These are phyloP conservation scores for Candida smagusa DNA, from an alignment of 1,139 yeast genomes.

Conservation along the genomic window DNA sequence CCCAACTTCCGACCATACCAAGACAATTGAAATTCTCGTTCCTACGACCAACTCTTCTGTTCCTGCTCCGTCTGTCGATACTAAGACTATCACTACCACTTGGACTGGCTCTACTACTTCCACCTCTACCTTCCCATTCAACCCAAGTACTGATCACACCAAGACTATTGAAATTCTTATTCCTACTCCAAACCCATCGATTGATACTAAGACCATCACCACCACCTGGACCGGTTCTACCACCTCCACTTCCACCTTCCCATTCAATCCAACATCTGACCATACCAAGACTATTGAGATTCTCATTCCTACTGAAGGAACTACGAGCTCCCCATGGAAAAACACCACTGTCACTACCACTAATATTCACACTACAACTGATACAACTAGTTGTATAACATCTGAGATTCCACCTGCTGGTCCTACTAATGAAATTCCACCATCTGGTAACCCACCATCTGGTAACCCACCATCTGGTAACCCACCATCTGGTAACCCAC, in stretches of 20 bases:
- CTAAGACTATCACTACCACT: conserved; percentile 19
- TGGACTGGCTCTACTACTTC: conserved; percentile 20
- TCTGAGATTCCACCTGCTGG: no score
- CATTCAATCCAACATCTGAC: conserved; percentile 4
- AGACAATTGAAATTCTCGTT: conserved; percentile 15
- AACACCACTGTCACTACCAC: conserved; percentile 5
- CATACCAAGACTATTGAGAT: no score
- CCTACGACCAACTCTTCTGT: conserved; percentile 15
- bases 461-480: no score
- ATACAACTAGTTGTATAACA: no score
- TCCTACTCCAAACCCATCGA: conserved; percentile 5
- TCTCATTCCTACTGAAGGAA: conserved; percentile 9
- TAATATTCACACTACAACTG: no score
- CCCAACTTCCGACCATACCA: conserved; percentile 10
- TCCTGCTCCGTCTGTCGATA: conserved; percentile 8
- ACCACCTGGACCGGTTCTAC: conserved; percentile 4
- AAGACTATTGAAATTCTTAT: conserved; percentile 16
- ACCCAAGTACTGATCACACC: conserved; percentile 10
- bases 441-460: no score
- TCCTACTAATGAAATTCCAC: no score
- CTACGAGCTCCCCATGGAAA: conserved; percentile 9
- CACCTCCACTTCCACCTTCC: conserved; percentile 2
- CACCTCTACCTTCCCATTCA: conserved; percentile 16
- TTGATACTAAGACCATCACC: conserved; percentile 4
- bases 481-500: no score